Base-by-base conservation (phyloP, 208 protist species). In the Leishmania gerbilli region DNA sequence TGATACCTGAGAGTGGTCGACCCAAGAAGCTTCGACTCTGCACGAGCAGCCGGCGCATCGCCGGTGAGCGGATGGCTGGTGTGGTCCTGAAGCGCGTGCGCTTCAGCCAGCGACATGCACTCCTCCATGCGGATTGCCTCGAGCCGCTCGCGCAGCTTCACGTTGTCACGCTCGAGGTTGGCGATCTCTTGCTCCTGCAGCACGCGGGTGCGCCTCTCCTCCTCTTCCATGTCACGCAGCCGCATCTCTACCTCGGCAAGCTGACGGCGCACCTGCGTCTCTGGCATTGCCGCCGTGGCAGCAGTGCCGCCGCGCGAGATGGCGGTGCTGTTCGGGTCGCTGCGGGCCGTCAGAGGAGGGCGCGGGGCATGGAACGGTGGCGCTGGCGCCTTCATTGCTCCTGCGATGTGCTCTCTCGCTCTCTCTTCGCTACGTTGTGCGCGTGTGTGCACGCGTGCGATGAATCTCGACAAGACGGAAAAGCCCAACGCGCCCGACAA, bases 171-270 rank as follows among this genome's bases (percentile, higher is more conserved):
- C 49, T 86, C 71, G 24, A 96, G 83, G 0, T 82, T 76, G 6
- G 92, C 89, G n/a, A 97, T 74, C 84, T 96, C 92, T 45, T 91
- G 91, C 64, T 90, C 84, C 80, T 96, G 93, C 51, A 92, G 86
- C 34, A 77, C 76, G n/a, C 81, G 78, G 62, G 90, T 84, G 21
- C 91, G 90, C 69, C 88, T 87, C 21, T 79, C 84, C 42, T 96
- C 89, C 45, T 95, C 91, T 72, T 97, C 89, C 88, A 88, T 87
- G 76, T 95, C 93, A 19, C 93, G 89, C 68, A 95, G 84, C 5
- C 90, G 85, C 79, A 90, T 84, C 79, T 97, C 92, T 17, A 87
- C 84, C 78, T 95, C 90, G 6, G 90, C 84, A 19, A 95, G 74
- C 1, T 89, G 90, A 15, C 88, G 83, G 11, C 94, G 90, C 65